Evolutionary conservation across 2,329 filamentous ascomycete species (phyloP).

Genomic region (Sarocladium strictum): DNA sequence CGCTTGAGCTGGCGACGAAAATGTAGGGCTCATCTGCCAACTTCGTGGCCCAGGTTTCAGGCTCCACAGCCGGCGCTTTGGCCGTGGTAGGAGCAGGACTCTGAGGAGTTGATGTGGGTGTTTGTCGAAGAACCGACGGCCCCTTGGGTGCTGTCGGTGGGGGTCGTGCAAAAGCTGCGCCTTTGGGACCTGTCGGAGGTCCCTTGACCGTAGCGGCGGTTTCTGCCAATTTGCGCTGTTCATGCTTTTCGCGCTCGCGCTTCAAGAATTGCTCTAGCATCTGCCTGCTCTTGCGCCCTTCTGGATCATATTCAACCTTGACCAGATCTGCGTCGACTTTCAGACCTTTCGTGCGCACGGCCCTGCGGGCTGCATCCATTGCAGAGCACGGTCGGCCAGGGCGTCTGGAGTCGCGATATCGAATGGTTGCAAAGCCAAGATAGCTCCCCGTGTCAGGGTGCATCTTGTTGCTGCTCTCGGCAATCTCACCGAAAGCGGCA

Average conservation of each 20-base stretch:
- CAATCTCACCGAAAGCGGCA: constrained; percentile 78
- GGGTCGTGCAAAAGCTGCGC: constrained; percentile 35
- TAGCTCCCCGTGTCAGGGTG: constrained; percentile 93
- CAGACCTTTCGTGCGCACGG: constrained; percentile 69
- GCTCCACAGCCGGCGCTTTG: constrained; percentile 50
- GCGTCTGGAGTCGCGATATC: constrained; percentile 69
- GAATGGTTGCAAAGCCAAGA: constrained; percentile 86
- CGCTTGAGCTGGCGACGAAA: constrained; percentile 79
- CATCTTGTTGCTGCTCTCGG: constrained; percentile 87
- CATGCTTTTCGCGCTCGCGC: constrained; percentile 58
- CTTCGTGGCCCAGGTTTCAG: constrained; percentile 58
- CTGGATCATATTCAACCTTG: constrained; percentile 81
- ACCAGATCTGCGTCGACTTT: constrained; percentile 74
- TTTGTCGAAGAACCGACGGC: constrained; percentile 54
- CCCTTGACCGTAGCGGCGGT: constrained; percentile 15
- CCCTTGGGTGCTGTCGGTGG: constrained; percentile 85
- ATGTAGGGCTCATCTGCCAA: constrained; percentile 81
- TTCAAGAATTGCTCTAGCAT: constrained; percentile 72
- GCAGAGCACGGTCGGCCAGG: constrained; percentile 51
- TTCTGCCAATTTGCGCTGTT: constrained; percentile 27
- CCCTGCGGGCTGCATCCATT: constrained; percentile 73
- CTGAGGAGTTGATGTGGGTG: constrained; percentile 18
- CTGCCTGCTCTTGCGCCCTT: constrained; percentile 74
- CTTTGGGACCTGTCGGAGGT: constrained; percentile 32
- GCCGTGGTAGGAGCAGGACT: not conserved